These are phyloP conservation scores for Huntiella savannae DNA, from an alignment of 2,329 filamentous ascomycete species.

Conservation along the genomic window DNA sequence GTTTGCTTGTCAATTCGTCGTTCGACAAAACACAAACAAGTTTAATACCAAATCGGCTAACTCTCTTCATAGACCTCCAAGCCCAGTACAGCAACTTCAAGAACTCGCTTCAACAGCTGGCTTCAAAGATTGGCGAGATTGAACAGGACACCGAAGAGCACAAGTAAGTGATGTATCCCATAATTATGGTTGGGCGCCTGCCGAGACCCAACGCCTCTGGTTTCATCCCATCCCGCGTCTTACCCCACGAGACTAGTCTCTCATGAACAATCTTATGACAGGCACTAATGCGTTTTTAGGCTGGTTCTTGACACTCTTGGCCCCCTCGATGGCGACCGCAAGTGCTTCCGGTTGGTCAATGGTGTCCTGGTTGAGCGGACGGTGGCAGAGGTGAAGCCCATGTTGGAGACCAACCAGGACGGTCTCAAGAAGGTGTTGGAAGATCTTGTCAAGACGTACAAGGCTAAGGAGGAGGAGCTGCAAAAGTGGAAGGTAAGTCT, in stretches of 20 bases:
- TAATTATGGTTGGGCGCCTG: no score
- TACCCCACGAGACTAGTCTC: neutral
- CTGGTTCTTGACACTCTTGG: slow-evolving; percentile 84
- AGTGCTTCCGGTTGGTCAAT: slow-evolving; percentile 98
- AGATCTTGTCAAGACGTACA: slow-evolving; percentile 91
- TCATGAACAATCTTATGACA: neutral
- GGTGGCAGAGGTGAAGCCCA: slow-evolving; percentile 78
- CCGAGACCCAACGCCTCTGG: neutral
- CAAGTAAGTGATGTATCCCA: slow-evolving; percentile 46
- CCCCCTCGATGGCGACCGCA: slow-evolving; percentile 66
- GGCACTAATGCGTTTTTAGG: slow-evolving; percentile 27
- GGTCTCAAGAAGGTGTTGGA: slow-evolving; percentile 87
- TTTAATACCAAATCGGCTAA: slow-evolving; percentile 7
- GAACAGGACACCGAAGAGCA: slow-evolving; percentile 96
- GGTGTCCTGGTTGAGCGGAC: slow-evolving; percentile 89
- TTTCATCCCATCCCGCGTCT: neutral
- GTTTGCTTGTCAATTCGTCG: slow-evolving; percentile 10
- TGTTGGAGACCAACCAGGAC: slow-evolving; percentile 82
- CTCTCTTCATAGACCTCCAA: slow-evolving; percentile 46
- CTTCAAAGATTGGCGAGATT: slow-evolving; percentile 90
- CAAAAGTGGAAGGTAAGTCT: slow-evolving; percentile 87
- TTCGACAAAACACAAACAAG: neutral
- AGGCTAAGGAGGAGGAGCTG: slow-evolving; percentile 80
- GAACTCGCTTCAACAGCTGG: slow-evolving; percentile 70
- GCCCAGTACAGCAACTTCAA: slow-evolving; percentile 62